Evolutionary conservation across 1,139 yeast species (phyloP).

Genomic region (Insectozyma bohioensis): DNA sequence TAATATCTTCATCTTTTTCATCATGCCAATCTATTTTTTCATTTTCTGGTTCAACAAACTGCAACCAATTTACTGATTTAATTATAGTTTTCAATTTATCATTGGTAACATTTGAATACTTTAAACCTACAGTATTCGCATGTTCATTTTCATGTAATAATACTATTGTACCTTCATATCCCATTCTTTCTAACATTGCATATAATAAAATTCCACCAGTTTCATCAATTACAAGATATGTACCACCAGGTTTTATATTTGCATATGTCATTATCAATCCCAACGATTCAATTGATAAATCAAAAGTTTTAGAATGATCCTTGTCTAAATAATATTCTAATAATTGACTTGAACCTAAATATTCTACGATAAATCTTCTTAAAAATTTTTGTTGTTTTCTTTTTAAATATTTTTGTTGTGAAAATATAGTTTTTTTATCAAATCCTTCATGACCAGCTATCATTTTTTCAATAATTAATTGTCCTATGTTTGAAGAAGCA

Average conservation of each 20-base stretch:
- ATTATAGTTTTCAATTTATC: slow-evolving; percentile 55
- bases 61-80: slow-evolving; percentile 73
- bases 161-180: slow-evolving; percentile 74
- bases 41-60: slow-evolving; percentile 75
- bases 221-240: slow-evolving; percentile 84
- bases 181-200: slow-evolving; percentile 88
- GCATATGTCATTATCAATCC: slow-evolving; percentile 76
- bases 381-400: slow-evolving; percentile 91
- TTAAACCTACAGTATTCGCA: slow-evolving; percentile 71
- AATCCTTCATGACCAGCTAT: slow-evolving; percentile 83
- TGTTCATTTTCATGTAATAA: slow-evolving; percentile 91
- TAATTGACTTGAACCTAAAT: slow-evolving; percentile 73
- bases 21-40: slow-evolving; percentile 53
- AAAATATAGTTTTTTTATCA: slow-evolving; percentile 82
- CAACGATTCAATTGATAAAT: slow-evolving; percentile 79
- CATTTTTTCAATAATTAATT: slow-evolving; percentile 76
- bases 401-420: slow-evolving; percentile 88
- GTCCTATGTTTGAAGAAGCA: slow-evolving; percentile 66
- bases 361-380: slow-evolving; percentile 79
- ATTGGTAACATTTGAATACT: slow-evolving; percentile 55
- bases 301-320: slow-evolving; percentile 72
- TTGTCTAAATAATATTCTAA: slow-evolving; percentile 71
- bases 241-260: slow-evolving; percentile 86
- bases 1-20: slow-evolving; percentile 51
- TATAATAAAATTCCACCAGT: slow-evolving; percentile 84